phyloP scores from a whole-genome alignment of 2,329 filamentous ascomycete genomes.

The Plectosphaerella sp. region DNA sequence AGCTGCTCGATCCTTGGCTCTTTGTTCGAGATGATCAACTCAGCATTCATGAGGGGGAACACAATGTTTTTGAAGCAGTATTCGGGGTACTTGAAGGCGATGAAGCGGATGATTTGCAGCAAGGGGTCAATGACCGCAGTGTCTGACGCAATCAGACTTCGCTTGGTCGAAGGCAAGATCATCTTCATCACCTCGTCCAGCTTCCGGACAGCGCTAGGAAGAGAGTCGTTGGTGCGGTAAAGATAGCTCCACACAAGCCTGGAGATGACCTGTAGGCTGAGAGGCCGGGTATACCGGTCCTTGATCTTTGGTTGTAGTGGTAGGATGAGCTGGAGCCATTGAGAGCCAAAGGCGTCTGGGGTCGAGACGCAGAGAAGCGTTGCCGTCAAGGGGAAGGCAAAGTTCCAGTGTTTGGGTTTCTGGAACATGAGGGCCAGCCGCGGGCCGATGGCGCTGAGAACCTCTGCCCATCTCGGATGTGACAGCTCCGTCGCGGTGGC shows the following conservation, averaged over 20 bases:
- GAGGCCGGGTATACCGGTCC: conserved; percentile 71
- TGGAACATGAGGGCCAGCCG: conserved; percentile 78
- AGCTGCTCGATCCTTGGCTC: conserved; percentile 87
- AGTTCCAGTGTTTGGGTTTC: conserved; percentile 89
- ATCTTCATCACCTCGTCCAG: conserved; percentile 86
- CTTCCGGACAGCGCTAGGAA: conserved; percentile 66
- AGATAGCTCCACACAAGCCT: conserved; percentile 92
- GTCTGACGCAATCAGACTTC: conserved; percentile 78
- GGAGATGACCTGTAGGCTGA: conserved; percentile 85
- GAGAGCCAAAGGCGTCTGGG: conserved; percentile 73
- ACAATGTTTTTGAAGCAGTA: conserved; percentile 89
- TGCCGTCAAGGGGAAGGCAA: conserved; percentile 82
- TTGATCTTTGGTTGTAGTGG: conserved; percentile 78
- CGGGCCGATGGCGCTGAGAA: conserved; percentile 72
- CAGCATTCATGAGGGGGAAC: conserved; percentile 92
- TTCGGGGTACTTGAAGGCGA: conserved; percentile 90
- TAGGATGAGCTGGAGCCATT: conserved; percentile 81
- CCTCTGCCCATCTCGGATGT: conserved; percentile 80
- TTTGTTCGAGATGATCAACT: conserved; percentile 71
- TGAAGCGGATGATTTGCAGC: conserved; percentile 89
- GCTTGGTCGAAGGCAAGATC: conserved; percentile 75
- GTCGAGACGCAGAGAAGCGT: conserved; percentile 86
- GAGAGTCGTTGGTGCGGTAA: conserved; percentile 73
- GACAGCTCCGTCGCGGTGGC: conserved; percentile 72
- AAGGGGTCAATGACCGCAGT: conserved; percentile 80